Evolutionary conservation across 306 rosid species (phyloP).

Genomic region (Begonia peltatifolia): DNA sequence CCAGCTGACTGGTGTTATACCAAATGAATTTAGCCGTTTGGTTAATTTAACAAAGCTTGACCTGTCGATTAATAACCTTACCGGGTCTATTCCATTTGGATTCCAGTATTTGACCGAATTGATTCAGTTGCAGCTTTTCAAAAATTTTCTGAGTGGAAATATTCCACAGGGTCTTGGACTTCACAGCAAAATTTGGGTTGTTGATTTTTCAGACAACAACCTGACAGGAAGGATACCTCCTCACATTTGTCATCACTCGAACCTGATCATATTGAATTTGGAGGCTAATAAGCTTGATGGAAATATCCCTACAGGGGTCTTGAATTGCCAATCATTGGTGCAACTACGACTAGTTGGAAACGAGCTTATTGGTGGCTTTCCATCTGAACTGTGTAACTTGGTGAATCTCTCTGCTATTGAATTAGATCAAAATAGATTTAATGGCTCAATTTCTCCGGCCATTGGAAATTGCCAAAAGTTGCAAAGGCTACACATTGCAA

Average conservation of each 20-base stretch:
- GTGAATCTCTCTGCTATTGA: constrained; percentile 53
- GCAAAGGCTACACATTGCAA: constrained; percentile 84
- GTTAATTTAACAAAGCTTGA: constrained; percentile 52
- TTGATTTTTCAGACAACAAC: constrained; percentile 63
- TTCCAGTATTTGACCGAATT: constrained; percentile 48
- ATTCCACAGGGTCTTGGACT: constrained; percentile 69
- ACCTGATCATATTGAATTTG: constrained; percentile 53
- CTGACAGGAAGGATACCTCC: constrained; percentile 73
- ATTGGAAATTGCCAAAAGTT: constrained; percentile 49
- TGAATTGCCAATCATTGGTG: constrained; percentile 47
- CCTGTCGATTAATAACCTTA: constrained; percentile 73
- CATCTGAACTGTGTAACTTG: constrained; percentile 54
- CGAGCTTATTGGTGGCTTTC: constrained; percentile 67
- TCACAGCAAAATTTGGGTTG: constrained; percentile 65
- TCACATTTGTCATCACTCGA: constrained; percentile 52
- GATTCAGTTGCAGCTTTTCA: constrained; percentile 66
- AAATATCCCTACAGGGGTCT: constrained; percentile 53
- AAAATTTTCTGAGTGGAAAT: constrained; percentile 53
- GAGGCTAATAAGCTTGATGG: constrained; percentile 52
- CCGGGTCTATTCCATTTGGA: constrained; percentile 56
- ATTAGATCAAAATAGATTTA: constrained; percentile 63
- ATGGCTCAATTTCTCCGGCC: constrained; percentile 60
- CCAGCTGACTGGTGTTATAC: constrained; percentile 75
- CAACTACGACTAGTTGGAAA: constrained; percentile 56
- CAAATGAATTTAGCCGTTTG: constrained; percentile 51